Base-by-base conservation (phyloP, 2,329 filamentous ascomycete species). In the Hortaea sp. region DNA sequence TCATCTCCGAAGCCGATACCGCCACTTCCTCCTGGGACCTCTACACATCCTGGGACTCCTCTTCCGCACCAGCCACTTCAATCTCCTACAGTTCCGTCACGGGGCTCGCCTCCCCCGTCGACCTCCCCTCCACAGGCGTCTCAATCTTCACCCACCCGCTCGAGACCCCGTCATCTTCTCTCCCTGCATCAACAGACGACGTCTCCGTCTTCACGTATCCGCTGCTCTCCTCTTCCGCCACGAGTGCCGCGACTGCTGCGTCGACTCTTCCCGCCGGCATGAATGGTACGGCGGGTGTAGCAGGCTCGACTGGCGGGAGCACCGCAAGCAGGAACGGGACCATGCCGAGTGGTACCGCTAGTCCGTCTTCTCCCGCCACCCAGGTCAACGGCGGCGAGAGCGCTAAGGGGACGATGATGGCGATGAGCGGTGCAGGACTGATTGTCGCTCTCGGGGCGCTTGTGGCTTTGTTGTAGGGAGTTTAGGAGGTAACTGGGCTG, bases 21-120 rank as follows among this genome's bases (percentile, higher is more conserved):
- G 44, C 48, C 3, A 43, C 34, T 13, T 48, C 47, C 10, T 48
- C 37, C 45, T 53, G 44, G 44, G 51, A 53, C 32, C 44, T 53
- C 11, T 51, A 51, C 45, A 52, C 47, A 28, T 47, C 48, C n/a
- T 43, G 39, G 35, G 38, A 39, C 29, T 43, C 42, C 5, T 47
- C 48, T 11, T 41, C 45, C 7, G 41, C 41, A 9, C 29, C 35
- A 29, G 47, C 42, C 31, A 35, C 46, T n/a, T n/a, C 32, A n/a
- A 35, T 35, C 32, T 9, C 9, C n/a, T 9, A 35, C n/a, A 35
- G 9, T 35, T 20, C 20, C 20, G 20, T 20, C 20, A 20, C 20
- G 20, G 20, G 20, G 20, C 20, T 20, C 20, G 20, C 20, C 20
- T 20, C 20, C 20, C 20, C 20, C 20, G 20, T 20, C 20, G 20